Evolutionary conservation across 768 basidiomycete species (phyloP), one percentile per base, ranked within the genome.

Genomic region (Chalciporus chontae): DNA sequence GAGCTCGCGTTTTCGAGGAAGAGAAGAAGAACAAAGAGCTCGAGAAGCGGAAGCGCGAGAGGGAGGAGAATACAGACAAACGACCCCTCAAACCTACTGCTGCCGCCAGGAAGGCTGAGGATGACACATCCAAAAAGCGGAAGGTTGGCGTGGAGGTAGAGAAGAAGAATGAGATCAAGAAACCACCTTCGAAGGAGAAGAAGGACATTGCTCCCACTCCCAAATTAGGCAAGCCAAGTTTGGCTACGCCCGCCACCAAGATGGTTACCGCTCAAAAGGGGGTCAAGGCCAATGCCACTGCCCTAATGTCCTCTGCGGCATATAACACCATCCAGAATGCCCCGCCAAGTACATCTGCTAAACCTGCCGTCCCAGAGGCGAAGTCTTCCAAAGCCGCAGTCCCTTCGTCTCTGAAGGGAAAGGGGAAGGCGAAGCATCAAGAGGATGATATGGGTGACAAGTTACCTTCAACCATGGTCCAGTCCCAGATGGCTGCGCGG

Each of bases 31-130:
- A 75, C 59, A 89, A 80, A 61, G 88, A 90, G 48, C 71, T 74
- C 15, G 90, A 93, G 50, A 79, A 80, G 46, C 77, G 88, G 50
- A 92, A 93, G 69, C 81, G 86, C 60, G 91, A 91, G 62, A 78
- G 86, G 36, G 88, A 91, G 55, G 87, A 91, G 55, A 72, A 77
- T 46, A 84, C 84, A 3, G 83, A 86, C 53, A 89, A 88, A 64
- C 76, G 82, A 40, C 77, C 78, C 0, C 56, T 84, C 19, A 85
- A 84, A 59, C 60, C 67, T 34, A 59, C 71, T 32, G 48, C 57
- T 34, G 53, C 56, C 29, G 61, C 64, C n/a, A 87, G 85, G 64
- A 89, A 86, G 76, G 81, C 80, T 57, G 86, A 89, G 9, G 88
- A 90, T 9, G 88, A 89, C 47, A 68, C 69, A 31, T 71, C 73